A percentile compares a stretch with the other conserved stretches of the same genome.
These are phyloP conservation scores for Adansonia madagascariensis DNA, from an alignment of 441 rosid genomes.

Conservation along the genomic window DNA sequence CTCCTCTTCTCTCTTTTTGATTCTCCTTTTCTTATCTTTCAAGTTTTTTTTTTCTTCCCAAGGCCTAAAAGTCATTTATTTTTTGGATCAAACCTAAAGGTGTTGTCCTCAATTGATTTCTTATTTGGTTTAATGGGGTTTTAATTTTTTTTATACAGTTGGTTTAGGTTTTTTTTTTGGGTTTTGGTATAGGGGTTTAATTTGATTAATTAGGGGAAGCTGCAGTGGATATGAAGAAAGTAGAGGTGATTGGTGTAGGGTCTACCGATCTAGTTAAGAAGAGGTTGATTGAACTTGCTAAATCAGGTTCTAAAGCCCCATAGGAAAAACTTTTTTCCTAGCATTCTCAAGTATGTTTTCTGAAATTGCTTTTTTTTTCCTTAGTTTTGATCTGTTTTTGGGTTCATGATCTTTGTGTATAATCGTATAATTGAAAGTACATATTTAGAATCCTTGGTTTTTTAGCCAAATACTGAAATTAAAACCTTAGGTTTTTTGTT, in stretches of 20 bases:
- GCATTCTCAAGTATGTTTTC: constrained; percentile 64
- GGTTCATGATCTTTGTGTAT: constrained; percentile 10
- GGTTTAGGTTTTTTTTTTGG: constrained; percentile 23
- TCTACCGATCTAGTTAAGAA: constrained; percentile 49
- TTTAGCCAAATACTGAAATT: neutral
- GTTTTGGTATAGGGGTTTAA: constrained; percentile 10
- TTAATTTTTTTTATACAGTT: neutral
- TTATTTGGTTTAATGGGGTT: constrained; percentile 8
- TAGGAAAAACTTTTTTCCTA: constrained; percentile 95
- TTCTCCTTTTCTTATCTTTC: too few relatives aligned
- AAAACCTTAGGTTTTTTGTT: too few relatives aligned
- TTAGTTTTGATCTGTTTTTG: neutral
- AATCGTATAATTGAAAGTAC: neutral
- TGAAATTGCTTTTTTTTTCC: neutral
- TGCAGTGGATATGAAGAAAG: constrained; percentile 50
- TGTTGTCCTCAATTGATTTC: constrained; percentile 36
- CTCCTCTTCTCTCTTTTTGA: too few relatives aligned
- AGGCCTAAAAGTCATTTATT: too few relatives aligned
- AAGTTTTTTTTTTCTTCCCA: neutral
- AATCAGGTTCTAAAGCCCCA: constrained; percentile 51
- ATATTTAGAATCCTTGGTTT: neutral
- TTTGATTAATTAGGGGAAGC: constrained; percentile 49
- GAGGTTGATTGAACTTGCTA: constrained; percentile 44
- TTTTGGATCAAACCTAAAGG: constrained; percentile 37
- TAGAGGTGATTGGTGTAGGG: constrained; percentile 42